Evolutionary conservation across 495 filamentous ascomycete genomes (phyloP).

Genomic region (Cercophora newfieldiana): DNA sequence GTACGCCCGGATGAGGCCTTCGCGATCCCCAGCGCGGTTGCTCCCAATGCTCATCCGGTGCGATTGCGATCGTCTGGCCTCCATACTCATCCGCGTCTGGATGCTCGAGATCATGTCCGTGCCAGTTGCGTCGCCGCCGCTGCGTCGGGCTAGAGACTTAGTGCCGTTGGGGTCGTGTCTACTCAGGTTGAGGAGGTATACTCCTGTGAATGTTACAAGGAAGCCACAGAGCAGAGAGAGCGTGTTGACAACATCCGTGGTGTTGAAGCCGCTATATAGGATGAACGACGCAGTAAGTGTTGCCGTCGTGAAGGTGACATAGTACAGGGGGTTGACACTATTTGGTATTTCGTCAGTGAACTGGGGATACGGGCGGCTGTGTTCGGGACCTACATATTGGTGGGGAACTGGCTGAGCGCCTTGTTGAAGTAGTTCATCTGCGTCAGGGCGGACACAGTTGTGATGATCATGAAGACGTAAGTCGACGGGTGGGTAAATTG

Average conservation of each 20-base stretch:
- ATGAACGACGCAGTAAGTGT: constrained; percentile 96
- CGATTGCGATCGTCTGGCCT: constrained; percentile 62
- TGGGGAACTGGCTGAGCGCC: constrained; percentile 93
- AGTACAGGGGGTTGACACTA: constrained; percentile 97
- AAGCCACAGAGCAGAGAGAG: constrained; percentile 89
- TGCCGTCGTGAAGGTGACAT: constrained; percentile 98
- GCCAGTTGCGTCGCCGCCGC: constrained; percentile 72
- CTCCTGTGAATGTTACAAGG: constrained; percentile 93
- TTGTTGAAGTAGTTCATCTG: constrained; percentile 99
- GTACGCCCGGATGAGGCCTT: constrained; percentile 80
- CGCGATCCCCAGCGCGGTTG: constrained; percentile 63
- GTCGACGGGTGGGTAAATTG: constrained; percentile 92
- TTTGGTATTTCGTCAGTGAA: constrained; percentile 32
- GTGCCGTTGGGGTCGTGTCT: constrained; percentile 85
- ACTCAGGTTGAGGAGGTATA: constrained; percentile 94
- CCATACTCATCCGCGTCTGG: constrained; percentile 90
- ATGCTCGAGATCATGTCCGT: constrained; percentile 88
- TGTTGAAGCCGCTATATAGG: constrained; percentile 97
- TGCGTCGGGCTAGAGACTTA: constrained; percentile 61
- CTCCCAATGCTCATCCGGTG: constrained; percentile 58
- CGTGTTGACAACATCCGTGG: constrained; percentile 88
- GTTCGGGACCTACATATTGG: constrained; percentile 69
- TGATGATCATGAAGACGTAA: constrained; percentile 94
- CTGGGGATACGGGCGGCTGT: constrained; percentile 1
- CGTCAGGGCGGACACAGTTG: constrained; percentile 87